Evolutionary conservation across 1,284 basidiomycete genomes (phyloP), one percentile per base, ranked within the genome.

Genomic region (Volvariella surrecta): DNA sequence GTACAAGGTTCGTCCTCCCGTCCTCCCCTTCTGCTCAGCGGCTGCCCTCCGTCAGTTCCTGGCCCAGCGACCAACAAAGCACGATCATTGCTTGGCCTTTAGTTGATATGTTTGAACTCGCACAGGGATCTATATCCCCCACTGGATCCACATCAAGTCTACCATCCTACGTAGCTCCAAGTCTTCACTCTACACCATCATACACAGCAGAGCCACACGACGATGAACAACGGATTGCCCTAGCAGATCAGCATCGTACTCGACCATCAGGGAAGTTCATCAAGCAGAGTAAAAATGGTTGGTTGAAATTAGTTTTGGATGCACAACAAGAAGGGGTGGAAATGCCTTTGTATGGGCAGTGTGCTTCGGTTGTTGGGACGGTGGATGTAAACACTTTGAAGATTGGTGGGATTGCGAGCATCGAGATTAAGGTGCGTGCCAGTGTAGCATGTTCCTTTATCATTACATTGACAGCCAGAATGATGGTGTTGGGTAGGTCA

Each of bases 231-330:
- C 70, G 72, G 4, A 52, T 77, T 39, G 68, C 73, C 7, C 58
- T 77, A 21, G 68, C 68, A n/a, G 68, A 69, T 30, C 67, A 68
- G 21, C 52, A 62, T 31, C 61, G 61, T 10, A 58, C 64, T 11
- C 60, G 73, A 21, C 64, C 67, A 8, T 54, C 61, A 11, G 70
- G 70, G 7, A 67, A 68, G 44, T 82, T 80, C 51, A 63, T 77
- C 42, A 86, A 85, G 57, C 71, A 74, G 46, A 73, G 75, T 3
- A 79, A 69, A 53, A 67, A 61, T 40, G 75, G 79, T 3, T 68
- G 66, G 28, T 57, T 74, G 24, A 64, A 64, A 44, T 63, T 86
- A 30, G 66, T 70, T 18, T 59, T 86, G 37, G 57, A 50, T 21
- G 68, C 66, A 4, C 82, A 83, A 53, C 68, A 74, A 38, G 62